A percentile compares a stretch with the other conserved stretches of the same genome.
phyloP scores from a whole-genome alignment of 495 filamentous ascomycete species.

The Cetradonia linearis region DNA sequence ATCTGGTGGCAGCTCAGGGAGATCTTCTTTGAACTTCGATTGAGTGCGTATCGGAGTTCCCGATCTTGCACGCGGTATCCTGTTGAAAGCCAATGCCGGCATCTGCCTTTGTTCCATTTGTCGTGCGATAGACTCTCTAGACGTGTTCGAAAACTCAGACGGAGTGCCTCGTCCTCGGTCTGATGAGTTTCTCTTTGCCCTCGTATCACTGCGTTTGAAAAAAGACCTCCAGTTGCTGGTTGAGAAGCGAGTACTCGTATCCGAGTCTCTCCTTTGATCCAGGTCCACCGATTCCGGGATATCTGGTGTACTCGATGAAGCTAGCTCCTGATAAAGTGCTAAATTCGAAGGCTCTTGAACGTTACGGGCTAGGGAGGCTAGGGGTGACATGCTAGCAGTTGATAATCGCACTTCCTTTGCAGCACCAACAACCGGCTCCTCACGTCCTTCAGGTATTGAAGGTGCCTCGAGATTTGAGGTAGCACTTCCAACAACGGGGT shows the following conservation, averaged over 20 bases:
- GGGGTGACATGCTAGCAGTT: constrained; percentile 45
- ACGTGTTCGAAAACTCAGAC: constrained; percentile 70
- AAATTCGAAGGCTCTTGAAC: constrained; percentile 41
- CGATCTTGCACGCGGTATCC: constrained; percentile 31
- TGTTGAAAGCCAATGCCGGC: constrained; percentile 36
- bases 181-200: constrained; percentile 48
- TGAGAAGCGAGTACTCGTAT: constrained; percentile 35
- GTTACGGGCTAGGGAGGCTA: constrained; percentile 45
- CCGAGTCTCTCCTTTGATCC: constrained; percentile 38
- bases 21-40: constrained; percentile 88
- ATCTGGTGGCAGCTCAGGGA: constrained; percentile 74
- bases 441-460: constrained; percentile 26
- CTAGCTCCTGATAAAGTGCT: constrained; percentile 45
- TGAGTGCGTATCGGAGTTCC: constrained; percentile 62
- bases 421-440: constrained; percentile 38
- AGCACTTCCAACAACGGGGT: constrained; percentile 25
- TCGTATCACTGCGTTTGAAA: constrained; percentile 56
- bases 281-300: constrained; percentile 34
- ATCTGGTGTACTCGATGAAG: constrained; percentile 37
- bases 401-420: constrained; percentile 42
- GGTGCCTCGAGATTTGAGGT: constrained; percentile 27
- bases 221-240: constrained; percentile 52
- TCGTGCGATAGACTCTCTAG: constrained; percentile 65
- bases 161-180: constrained; percentile 42
- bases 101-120: constrained; percentile 24